Evolutionary conservation across 2,329 filamentous ascomycete species (phyloP), one percentile per base, ranked within the genome.

Genomic region (Sphaerulina musiva): DNA sequence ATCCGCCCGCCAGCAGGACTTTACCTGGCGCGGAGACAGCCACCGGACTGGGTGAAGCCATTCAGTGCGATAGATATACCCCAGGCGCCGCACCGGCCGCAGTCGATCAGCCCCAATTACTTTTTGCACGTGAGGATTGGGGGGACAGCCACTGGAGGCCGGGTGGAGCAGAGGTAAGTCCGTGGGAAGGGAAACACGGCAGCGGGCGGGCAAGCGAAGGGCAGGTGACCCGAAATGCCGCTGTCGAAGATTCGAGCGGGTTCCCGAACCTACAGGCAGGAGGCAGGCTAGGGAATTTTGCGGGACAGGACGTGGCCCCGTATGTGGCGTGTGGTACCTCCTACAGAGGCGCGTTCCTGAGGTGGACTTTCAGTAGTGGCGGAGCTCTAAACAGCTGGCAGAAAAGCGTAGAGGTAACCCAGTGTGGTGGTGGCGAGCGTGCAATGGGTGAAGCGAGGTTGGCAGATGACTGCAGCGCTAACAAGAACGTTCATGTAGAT

Each of bases 1-100:
- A 98, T 58, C 93, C 93, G 59, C 93, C 93, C 3, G 92, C 89
- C 51, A 97, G 81, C 60, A 98, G 81, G 57, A 98, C 93, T 76
- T 98, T 98, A 64, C 93, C 93, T 14, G 93, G 93, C 20, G 93
- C 92, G 59, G 93, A 97, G 61, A 95, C 82, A 59, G 74, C 66
- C 42, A 65, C 62, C 39, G 62, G 55, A 54, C 54, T 20, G 32
- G 40, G 36, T n/a, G 48, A 40, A 39, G 31, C 32, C 62, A 61
- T 62, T 52, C 58, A 59, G 54, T 57, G 52, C 48, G 58, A 51
- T 36, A n/a, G 45, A 17, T 29, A 47, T 32, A 7, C 26, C 26
- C 6, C 5, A 29, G 5, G 6, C 5, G 26, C 41, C 51, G 47
- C 20, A 29, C 56, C 58, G 59, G 58, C 59, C 56, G 59, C 54